These are phyloP conservation scores for Chrysanthemum makinoi DNA, from an alignment of 129 eudicot genomes.

Conservation along the genomic window DNA sequence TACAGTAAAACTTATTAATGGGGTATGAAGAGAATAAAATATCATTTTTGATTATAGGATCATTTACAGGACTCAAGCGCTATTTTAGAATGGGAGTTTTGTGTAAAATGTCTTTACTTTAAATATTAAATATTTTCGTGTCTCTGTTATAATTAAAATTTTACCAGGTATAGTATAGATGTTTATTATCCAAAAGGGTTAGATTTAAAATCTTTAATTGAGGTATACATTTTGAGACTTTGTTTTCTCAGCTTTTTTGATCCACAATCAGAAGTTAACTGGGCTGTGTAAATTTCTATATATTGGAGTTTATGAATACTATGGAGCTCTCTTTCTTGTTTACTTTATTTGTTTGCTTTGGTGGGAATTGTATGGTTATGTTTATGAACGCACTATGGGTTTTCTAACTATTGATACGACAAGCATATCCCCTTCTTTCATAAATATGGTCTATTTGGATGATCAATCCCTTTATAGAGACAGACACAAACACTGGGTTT, in stretches of 20 bases:
- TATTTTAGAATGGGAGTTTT: neutral
- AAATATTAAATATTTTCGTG: neutral
- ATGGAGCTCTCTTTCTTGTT: neutral
- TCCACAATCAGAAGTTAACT: neutral
- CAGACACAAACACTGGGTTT: neutral
- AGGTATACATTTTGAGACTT: neutral
- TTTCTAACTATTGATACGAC: slow-evolving; percentile 1
- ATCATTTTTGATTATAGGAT: too few relatives aligned
- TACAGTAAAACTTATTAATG: too few relatives aligned
- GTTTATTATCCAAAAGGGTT: neutral
- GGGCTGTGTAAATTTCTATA: neutral
- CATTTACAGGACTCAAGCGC: too few relatives aligned
- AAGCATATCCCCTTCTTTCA: slow-evolving; percentile 1
- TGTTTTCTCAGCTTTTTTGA: neutral
- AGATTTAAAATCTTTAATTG: neutral
- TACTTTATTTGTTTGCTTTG: neutral
- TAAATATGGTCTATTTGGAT: neutral
- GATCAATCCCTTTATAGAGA: neutral
- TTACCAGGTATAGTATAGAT: neutral
- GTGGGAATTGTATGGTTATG: too few relatives aligned
- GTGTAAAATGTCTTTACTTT: neutral
- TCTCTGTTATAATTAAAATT: neutral
- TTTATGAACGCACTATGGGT: neutral
- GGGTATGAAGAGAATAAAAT: too few relatives aligned
- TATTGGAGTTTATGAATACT: slow-evolving; percentile 5